These are phyloP conservation scores for Gnetum montanum DNA, from an alignment of 75 land plant genomes.

Conservation along the genomic window DNA sequence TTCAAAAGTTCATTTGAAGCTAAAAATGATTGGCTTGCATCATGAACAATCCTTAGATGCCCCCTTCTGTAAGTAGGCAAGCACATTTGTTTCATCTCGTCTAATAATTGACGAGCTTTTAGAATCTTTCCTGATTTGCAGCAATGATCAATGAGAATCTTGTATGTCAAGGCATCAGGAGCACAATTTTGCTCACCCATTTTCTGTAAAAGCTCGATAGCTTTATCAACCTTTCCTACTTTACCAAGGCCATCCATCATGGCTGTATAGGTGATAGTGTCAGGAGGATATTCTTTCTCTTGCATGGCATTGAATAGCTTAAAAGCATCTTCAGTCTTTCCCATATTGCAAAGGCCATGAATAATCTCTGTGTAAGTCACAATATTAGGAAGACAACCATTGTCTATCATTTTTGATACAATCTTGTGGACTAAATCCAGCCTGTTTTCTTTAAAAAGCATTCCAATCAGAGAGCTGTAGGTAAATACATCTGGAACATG, in stretches of 20 bases:
- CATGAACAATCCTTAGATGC: slow-evolving; percentile 42
- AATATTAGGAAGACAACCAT: slow-evolving; percentile 69
- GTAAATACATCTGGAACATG: slow-evolving; percentile 49
- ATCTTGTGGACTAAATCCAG: slow-evolving; percentile 61
- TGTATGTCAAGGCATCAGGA: slow-evolving; percentile 71
- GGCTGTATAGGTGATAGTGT: slow-evolving; percentile 83
- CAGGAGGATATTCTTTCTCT: slow-evolving; percentile 65
- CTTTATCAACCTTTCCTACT: slow-evolving; percentile 45
- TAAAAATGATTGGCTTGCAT: slow-evolving; percentile 39
- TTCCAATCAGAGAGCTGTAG: slow-evolving; percentile 71
- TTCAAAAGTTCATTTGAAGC: slow-evolving; percentile 30
- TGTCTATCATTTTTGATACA: slow-evolving; percentile 60
- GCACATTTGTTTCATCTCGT: slow-evolving; percentile 69
- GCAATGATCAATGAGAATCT: slow-evolving; percentile 54
- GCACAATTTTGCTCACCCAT: slow-evolving; percentile 64
- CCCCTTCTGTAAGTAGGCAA: slow-evolving; percentile 36
- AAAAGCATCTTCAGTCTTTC: slow-evolving; percentile 67
- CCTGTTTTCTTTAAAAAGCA: slow-evolving; percentile 62
- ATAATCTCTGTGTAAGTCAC: slow-evolving; percentile 73
- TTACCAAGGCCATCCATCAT: slow-evolving; percentile 88
- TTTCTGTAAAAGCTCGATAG: slow-evolving; percentile 44
- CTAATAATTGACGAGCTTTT: slow-evolving; percentile 46
- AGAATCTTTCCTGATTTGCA: slow-evolving; percentile 39
- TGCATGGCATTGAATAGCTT: slow-evolving; percentile 82
- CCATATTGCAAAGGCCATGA: slow-evolving; percentile 64